Conservation (phyloP, 768 basidiomycete species). For the Holtermannia corniformis region DNA sequence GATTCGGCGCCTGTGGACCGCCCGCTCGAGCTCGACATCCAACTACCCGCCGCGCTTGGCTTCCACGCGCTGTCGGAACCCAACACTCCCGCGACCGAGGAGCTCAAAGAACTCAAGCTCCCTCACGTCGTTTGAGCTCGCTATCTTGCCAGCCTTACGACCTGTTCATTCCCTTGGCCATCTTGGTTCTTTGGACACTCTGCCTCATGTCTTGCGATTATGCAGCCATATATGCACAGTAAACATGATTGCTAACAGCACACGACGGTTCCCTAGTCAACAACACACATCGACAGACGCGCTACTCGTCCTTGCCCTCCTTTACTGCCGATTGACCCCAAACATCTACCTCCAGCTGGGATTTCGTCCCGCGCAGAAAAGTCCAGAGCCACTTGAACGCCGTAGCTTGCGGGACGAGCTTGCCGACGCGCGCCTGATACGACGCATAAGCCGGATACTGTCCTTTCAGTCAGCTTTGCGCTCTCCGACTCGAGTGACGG, state of each 20-base stretch:
- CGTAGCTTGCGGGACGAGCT: constrained; percentile 57
- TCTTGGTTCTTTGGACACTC: not conserved
- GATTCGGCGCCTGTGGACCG: too few relatives aligned
- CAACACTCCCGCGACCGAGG: too few relatives aligned
- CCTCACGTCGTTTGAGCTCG: too few relatives aligned
- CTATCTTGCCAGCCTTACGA: not conserved
- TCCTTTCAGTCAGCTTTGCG: not conserved
- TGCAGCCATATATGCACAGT: too few relatives aligned
- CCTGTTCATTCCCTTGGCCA: not conserved
- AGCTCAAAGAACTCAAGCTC: too few relatives aligned
- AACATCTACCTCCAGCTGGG: constrained; percentile 44
- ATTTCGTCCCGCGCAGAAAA: constrained; percentile 38
- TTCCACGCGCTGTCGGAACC: too few relatives aligned
- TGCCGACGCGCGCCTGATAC: constrained; percentile 68
- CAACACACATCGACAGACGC: not conserved
- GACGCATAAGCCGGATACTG: constrained; percentile 49
- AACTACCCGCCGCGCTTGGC: too few relatives aligned
- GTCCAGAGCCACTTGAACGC: constrained; percentile 40
- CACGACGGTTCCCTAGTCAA: not conserved
- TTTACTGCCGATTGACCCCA: constrained; percentile 42
- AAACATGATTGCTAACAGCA: too few relatives aligned
- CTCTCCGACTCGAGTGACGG: too few relatives aligned
- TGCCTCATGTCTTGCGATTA: not conserved
- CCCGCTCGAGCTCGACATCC: too few relatives aligned
- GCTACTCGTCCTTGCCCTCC: not conserved